These are phyloP conservation scores for Phytophthora pisi DNA, from an alignment of 352 stramenopile species.

Conservation along the genomic window DNA sequence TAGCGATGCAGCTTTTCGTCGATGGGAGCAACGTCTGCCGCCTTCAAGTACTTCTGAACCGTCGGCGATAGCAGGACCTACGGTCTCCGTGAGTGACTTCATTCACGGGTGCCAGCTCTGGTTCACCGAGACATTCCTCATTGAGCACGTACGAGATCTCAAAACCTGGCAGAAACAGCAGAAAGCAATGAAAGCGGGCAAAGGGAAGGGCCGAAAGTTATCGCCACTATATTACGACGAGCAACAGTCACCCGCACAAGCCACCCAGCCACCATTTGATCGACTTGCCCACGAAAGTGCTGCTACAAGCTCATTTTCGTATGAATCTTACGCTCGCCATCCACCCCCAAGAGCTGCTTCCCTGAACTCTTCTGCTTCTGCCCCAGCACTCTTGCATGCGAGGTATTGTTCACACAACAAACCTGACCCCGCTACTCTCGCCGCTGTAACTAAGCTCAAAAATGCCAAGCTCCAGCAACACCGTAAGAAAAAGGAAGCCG, in stretches of 20 bases:
- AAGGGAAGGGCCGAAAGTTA: constrained; percentile 22
- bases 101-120: constrained; percentile 57
- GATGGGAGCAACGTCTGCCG: constrained; percentile 63
- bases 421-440: constrained; percentile 21
- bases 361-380: constrained; percentile 25
- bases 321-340: constrained; percentile 42
- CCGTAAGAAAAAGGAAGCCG: constrained; percentile 37
- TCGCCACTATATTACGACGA: constrained; percentile 19
- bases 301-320: constrained; percentile 50
- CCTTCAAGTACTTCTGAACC: constrained; percentile 4
- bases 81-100: constrained; percentile 43
- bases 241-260: constrained; percentile 17
- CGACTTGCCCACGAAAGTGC: constrained; percentile 47
- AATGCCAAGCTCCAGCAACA: constrained; percentile 35
- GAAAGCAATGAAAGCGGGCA: constrained; percentile 17
- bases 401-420: constrained; percentile 34
- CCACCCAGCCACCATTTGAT: constrained; percentile 50
- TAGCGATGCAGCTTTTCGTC: constrained; percentile 46
- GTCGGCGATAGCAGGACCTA: constrained; percentile 14
- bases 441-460: constrained; percentile 41
- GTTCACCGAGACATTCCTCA: constrained; percentile 55
- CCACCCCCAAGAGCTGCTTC: constrained; percentile 26
- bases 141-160: constrained; percentile 39
- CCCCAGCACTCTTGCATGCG: constrained; percentile 30
- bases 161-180: constrained; percentile 36